Conservation (phyloP, 2,329 filamentous ascomycete species). For the Aspergillus ruber region DNA sequence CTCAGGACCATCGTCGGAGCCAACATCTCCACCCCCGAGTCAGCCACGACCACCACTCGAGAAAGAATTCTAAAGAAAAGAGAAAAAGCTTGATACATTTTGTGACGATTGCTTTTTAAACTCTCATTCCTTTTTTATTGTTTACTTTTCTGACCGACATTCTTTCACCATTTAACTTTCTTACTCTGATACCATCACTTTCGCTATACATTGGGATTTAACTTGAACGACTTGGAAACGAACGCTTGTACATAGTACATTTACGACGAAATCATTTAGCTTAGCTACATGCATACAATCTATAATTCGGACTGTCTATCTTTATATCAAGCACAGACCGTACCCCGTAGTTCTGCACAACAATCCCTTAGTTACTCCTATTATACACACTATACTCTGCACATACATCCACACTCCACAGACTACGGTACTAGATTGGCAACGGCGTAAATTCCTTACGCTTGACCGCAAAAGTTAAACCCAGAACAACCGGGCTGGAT, state of each 20-base stretch:
- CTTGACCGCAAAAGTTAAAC: no score
- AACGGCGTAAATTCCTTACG: no score
- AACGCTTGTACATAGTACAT: not conserved
- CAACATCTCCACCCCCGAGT: not conserved
- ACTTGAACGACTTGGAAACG: not conserved
- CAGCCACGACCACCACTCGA: not conserved
- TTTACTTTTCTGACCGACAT: slow-evolving; percentile 1
- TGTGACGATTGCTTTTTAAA: not conserved
- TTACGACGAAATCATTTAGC: not conserved
- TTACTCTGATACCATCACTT: not conserved
- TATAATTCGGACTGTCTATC: not conserved
- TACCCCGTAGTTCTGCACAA: no score
- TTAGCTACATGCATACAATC: not conserved
- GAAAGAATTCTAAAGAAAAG: not conserved
- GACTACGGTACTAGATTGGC: no score
- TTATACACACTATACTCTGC: not conserved
- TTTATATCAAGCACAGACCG: not conserved
- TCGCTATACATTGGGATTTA: not conserved
- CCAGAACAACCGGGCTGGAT: no score
- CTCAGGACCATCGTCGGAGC: slow-evolving; percentile 11
- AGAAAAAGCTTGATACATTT: not conserved
- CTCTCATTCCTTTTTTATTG: not conserved
- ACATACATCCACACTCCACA: not conserved
- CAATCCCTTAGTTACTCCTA: no score
- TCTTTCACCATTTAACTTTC: not conserved